Base-by-base conservation (phyloP, 73 alveolate genomes). In the Tetrahymena borealis region DNA sequence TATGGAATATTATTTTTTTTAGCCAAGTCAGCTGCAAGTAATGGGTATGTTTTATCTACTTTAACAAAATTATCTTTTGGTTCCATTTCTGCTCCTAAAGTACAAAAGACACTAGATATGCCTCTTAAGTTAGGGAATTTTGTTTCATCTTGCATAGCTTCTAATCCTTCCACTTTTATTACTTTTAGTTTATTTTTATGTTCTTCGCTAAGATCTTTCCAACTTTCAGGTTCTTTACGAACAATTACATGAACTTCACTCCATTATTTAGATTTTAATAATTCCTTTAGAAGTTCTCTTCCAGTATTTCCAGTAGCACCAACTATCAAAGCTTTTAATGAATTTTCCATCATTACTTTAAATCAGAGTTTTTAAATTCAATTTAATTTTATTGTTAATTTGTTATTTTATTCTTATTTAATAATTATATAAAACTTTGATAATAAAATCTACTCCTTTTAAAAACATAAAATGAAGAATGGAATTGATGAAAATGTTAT, bases 271-370 rank as follows among this genome's bases (percentile, higher is more conserved):
- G 90, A 90, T 11, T 39, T 16, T 13, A 94, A 20, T 13, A 94
- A 78, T 41, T 24, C 90, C 60, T 94, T 93, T 2, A 94, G 93
- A 32, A 94, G 90, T 91, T 94, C 96, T 39, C 95, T 33, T 0
- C 96, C 96, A 1, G 90, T 93, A 0, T 92, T 93, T 11, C 96
- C 96, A 20, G 96, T 94, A 15, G 96, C 94, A 60, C 96, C 96
- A 20, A 94, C 78, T 39, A 94, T 90, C 41, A 94, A 90, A n/a
- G 96, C 96, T 35, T 94, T 94, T 38, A 91, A 41, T 32, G 90
- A 38, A 38, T 18, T 40, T 39, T 93, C 36, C 41, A 93, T 16
- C n/a, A n/a, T n/a, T n/a, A n/a, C n/a, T n/a, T n/a, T n/a, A n/a
- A n/a, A n/a, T n/a, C n/a, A n/a, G n/a, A n/a, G n/a, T n/a, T n/a